Base-by-base conservation (phyloP, 108 stramenopile species). In the Schizochytrium sp. region DNA sequence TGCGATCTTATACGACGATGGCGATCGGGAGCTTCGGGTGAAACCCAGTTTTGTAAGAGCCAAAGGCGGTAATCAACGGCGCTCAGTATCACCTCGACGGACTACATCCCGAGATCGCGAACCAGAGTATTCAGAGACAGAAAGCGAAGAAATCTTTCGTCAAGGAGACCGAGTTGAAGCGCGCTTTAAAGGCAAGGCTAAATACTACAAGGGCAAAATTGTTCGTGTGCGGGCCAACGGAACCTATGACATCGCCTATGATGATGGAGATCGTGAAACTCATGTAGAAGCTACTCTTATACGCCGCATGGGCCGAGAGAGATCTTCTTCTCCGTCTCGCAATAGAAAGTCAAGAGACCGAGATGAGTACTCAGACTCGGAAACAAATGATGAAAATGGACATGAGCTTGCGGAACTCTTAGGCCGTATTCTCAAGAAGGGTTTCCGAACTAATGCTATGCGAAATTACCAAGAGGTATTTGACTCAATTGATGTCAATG, bases 231-330 rank as follows among this genome's bases (percentile, higher is more conserved):
- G 89, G 28, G 38, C 47, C 4, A 91, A 94, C 61, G 94, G 94
- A 3, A 94, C 92, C 1, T 94, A 92, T 46, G 91, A 91, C 87
- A 88, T 94, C 0, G 4, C 59, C 58, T 94, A 93, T 69, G 93
- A 92, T 49, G 88, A 90, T 44, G 90, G 90, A 44, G 91, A 90
- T 3, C n/a, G 10, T 4, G 92, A 89, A 57, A 76, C 61, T 3
- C 50, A 49, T 38, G 72, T 89, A 19, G 10, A 38, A 88, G 50
- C 47, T 13, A 44, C 13, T 12, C 2, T 53, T 28, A 61, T 91
- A 38, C 76, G 76, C 5, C 53, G 50, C 38, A 47, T 42, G 45
- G 50, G n/a, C 5, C 50, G 53, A 55, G 5, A 17, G 76, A 38
- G 64, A 44, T 38, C 42, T 44, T 44, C 42, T 38, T 44, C 42